Evolutionary conservation across 768 basidiomycete genomes (phyloP).

Genomic region (Trametes sanguinea): DNA sequence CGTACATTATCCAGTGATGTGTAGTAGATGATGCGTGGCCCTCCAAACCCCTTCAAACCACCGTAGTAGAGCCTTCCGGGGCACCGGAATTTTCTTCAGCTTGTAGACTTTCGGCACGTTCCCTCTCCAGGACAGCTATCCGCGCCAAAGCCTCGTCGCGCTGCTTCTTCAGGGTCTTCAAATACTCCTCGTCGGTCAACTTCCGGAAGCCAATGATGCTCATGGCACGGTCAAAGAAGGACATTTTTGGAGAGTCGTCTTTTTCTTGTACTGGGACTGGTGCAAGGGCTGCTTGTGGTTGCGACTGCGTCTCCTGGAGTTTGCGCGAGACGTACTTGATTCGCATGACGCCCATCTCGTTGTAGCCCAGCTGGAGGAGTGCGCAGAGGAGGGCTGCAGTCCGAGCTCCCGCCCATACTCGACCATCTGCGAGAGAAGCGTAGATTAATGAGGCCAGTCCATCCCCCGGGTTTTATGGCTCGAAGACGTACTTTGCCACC

Average conservation of each 20-base stretch:
- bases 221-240: constrained; percentile 45
- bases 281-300: background rate
- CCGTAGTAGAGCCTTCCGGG: background rate
- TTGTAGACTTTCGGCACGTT: constrained; percentile 17
- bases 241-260: constrained; percentile 9
- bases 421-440: constrained; percentile 53
- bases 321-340: constrained; percentile 55
- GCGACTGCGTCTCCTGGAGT: constrained; percentile 15
- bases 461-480: background rate
- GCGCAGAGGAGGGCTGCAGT: constrained; percentile 62
- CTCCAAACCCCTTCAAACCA: background rate
- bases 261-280: background rate
- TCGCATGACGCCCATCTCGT: constrained; percentile 64
- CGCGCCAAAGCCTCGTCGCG: constrained; percentile 54
- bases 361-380: constrained; percentile 66
- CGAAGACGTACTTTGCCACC: constrained; percentile 57
- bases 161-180: constrained; percentile 57
- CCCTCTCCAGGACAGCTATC: constrained; percentile 59
- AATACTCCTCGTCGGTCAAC: constrained; percentile 74
- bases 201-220: constrained; percentile 50
- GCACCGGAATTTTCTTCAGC: background rate
- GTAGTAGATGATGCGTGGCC: too few species aligned
- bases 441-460: constrained; percentile 3
- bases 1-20: too few species aligned
- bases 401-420: constrained; percentile 56